Evolutionary conservation across 192 early-diverging fungal genomes (phyloP), one percentile per base, ranked within the genome.

Genomic region (Backusella australiensis): DNA sequence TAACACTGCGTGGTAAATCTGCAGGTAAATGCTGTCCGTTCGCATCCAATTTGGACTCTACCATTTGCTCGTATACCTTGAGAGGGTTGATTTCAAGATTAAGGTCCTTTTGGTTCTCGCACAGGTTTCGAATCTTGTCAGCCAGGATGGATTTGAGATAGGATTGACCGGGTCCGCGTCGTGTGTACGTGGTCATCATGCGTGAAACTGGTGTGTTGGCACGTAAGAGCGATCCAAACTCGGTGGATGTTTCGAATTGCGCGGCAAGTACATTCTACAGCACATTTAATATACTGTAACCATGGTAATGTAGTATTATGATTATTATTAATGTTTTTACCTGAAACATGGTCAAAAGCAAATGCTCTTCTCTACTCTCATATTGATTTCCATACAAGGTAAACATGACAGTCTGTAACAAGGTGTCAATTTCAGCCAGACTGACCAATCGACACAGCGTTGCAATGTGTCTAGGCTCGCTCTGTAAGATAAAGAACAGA

Each of bases 141-240:
- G 95, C 92, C 41, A 94, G 82, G 26, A 96, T 93, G 23, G 92
- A 89, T 79, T 96, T 96, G 66, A 98, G 83, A 73, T 99, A 99
- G 34, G 93, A 91, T 86, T 97, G 95, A 34, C 96, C 96, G 6
- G 94, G 94, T 11, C 95, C 94, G 44, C 97, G 92, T 67, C 96
- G 89, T 0, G 96, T 97, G 81, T 99, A 99, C 1, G 96, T 96
- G 41, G 96, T 97, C 95, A 99, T 97, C 96, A 98, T 98, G 36
- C 97, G 92, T 23, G 96, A 97, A 9, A 98, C 95, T 0, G 97
- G 95, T n/a, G 96, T 97, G 85, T 99, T 99, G 65, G 96, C 95
- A 38, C 97, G 94, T 74, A 99, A 86, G n/a, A 99, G 84, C n/a
- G 91, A 94, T 36, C 91, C 92, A 70, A 96, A 97, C 78, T 97